Evolutionary conservation across 2,329 filamentous ascomycete species (phyloP).

Genomic region (Elsinoe fawcettii): DNA sequence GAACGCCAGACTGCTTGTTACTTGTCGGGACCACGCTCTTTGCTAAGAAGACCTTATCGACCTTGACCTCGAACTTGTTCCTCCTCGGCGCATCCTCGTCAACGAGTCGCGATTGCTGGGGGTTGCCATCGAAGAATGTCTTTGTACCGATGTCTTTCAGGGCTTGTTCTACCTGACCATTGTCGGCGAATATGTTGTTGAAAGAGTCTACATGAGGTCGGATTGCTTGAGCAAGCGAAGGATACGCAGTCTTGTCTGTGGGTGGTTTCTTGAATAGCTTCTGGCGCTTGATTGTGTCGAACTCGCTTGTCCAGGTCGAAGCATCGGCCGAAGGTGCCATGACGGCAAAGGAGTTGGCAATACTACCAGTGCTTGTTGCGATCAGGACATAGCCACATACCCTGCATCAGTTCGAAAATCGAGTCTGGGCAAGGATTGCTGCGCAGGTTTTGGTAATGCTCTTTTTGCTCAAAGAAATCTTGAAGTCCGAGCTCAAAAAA

Average conservation of each 20-base stretch:
- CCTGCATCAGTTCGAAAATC: neutral
- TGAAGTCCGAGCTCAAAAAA: conserved; percentile 13
- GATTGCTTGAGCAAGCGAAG: conserved; percentile 75
- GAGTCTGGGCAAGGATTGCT: neutral
- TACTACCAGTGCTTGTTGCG: neutral
- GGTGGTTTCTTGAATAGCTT: conserved; percentile 84
- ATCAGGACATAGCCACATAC: neutral
- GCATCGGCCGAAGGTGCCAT: conserved; percentile 43
- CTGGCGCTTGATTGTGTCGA: conserved; percentile 77
- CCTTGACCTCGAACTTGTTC: conserved; percentile 69
- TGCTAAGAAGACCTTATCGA: conserved; percentile 74
- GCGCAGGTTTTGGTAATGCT: neutral
- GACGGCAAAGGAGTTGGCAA: conserved; percentile 1
- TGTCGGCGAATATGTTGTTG: conserved; percentile 73
- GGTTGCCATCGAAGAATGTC: conserved; percentile 73
- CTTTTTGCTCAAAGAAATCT: conserved; percentile 4
- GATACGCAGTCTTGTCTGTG: conserved; percentile 79
- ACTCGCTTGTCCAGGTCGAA: conserved; percentile 74
- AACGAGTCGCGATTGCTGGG: conserved; percentile 28
- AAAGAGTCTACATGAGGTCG: conserved; percentile 92
- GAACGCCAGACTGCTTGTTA: conserved; percentile 77
- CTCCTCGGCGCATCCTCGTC: conserved; percentile 46
- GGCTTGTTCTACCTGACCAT: conserved; percentile 66
- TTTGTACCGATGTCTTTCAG: conserved; percentile 86
- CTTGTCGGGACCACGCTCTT: conserved; percentile 69